Conservation (phyloP, 805 yeast species). For the Schizosaccharomyces cryophilus region DNA sequence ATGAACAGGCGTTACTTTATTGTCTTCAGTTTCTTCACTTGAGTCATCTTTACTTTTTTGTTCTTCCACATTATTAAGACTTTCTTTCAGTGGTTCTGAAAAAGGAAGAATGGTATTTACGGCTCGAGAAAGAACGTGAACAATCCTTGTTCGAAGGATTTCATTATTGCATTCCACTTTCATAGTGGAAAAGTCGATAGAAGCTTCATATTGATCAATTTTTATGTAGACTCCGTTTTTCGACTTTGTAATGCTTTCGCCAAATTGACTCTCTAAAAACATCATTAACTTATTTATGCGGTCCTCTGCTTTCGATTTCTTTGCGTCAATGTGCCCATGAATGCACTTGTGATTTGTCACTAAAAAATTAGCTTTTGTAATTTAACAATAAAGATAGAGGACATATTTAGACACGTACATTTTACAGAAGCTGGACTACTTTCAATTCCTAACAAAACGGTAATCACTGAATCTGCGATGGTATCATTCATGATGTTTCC, state of each 20-base stretch:
- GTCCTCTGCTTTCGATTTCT: constrained; percentile 8
- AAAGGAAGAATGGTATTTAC: constrained; percentile 58
- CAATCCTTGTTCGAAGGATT: constrained; percentile 59
- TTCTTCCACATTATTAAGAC: too few relatives aligned
- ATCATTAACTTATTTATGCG: constrained; percentile 28
- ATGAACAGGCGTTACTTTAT: not conserved
- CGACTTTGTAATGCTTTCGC: constrained; percentile 28
- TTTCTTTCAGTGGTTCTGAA: not conserved
- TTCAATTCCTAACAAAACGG: constrained; percentile 74
- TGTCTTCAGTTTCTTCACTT: not conserved
- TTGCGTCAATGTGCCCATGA: constrained; percentile 8
- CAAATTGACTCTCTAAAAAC: constrained; percentile 66
- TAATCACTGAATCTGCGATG: constrained; percentile 79
- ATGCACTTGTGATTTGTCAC: constrained; percentile 4
- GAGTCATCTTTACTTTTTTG: not conserved
- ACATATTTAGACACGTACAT: constrained; percentile 3
- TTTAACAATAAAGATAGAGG: constrained; percentile 8
- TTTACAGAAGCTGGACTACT: constrained; percentile 89
- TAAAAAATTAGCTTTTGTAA: constrained; percentile 1
- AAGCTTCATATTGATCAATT: constrained; percentile 56
- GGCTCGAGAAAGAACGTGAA: constrained; percentile 55
- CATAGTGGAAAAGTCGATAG: constrained; percentile 36
- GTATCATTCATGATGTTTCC: constrained; percentile 78
- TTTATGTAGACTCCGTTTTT: constrained; percentile 29
- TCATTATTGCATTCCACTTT: constrained; percentile 49